These are phyloP conservation scores for Streptanthus diversifolius DNA, from an alignment of 345 rosid genomes.

Conservation along the genomic window DNA sequence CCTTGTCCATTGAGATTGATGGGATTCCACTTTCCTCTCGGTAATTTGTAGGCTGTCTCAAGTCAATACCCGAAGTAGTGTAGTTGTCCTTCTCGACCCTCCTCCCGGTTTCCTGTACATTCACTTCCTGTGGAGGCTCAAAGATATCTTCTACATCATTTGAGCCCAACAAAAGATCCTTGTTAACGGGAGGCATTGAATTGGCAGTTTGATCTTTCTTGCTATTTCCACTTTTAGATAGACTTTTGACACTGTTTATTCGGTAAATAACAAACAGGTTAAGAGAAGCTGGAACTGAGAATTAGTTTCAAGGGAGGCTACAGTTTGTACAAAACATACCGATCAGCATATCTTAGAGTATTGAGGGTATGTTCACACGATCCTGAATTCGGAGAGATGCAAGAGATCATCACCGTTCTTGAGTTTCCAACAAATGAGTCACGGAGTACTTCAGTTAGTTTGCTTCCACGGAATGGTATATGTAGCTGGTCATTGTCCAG, in stretches of 20 bases:
- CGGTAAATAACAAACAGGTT: constrained; percentile 3
- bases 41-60: constrained; percentile 44
- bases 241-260: constrained; percentile 84
- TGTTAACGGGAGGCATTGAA: constrained; percentile 44
- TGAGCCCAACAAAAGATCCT: constrained; percentile 51
- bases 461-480: constrained; percentile 95
- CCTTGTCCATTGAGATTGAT: constrained; percentile 52
- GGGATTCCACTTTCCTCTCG: constrained; percentile 53
- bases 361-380: constrained; percentile 98
- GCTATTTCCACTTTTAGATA: constrained; percentile 80
- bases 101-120: constrained; percentile 56
- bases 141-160: constrained; percentile 49
- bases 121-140: constrained; percentile 57
- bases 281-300: neutral
- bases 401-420: constrained; percentile 94
- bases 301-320: neutral
- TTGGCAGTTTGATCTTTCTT: constrained; percentile 65
- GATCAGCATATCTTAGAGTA: constrained; percentile 96
- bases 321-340: constrained; percentile 44
- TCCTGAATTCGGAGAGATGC: constrained; percentile 98
- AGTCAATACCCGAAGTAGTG: constrained; percentile 23
- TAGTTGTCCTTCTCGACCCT: constrained; percentile 54
- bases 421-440: constrained; percentile 98
- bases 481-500: constrained; percentile 95
- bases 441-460: constrained; percentile 95